A percentile compares a stretch with the other conserved stretches of the same genome.
Evolutionary conservation across 2,329 filamentous ascomycete genomes (phyloP).

Genomic region (Plenodomus biglobosus): DNA sequence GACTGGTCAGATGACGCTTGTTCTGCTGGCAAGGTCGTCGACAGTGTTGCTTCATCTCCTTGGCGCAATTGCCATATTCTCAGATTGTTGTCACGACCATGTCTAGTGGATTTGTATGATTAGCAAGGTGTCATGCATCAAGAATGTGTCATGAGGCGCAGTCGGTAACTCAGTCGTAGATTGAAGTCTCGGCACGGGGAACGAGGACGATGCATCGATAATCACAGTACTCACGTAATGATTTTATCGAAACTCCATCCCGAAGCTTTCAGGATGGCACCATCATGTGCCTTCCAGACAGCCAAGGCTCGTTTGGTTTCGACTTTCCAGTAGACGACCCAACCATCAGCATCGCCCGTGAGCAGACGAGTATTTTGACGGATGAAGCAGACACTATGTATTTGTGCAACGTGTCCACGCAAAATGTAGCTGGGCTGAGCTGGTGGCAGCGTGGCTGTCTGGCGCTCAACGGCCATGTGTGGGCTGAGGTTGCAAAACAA

Average conservation of each 20-base stretch:
- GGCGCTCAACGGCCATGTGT: slow-evolving; percentile 33
- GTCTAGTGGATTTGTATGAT: slow-evolving; percentile 54
- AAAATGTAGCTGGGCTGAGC: slow-evolving; percentile 70
- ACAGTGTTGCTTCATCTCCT: slow-evolving; percentile 65
- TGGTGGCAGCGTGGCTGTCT: slow-evolving; percentile 45
- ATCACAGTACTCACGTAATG: slow-evolving; percentile 69
- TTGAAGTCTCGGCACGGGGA: no score
- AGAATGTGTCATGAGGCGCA: slow-evolving; percentile 4
- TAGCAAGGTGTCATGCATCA: neutral
- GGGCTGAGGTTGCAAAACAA: slow-evolving; percentile 24
- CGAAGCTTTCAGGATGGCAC: slow-evolving; percentile 72
- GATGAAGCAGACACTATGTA: slow-evolving; percentile 76
- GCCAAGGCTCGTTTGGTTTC: slow-evolving; percentile 76
- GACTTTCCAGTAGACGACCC: slow-evolving; percentile 82
- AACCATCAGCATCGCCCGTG: slow-evolving; percentile 89
- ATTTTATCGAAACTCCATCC: slow-evolving; percentile 72
- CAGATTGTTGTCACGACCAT: slow-evolving; percentile 86
- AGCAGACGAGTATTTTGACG: slow-evolving; percentile 73
- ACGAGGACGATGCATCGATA: neutral
- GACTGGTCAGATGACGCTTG: slow-evolving; percentile 50
- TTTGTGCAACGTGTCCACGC: slow-evolving; percentile 78
- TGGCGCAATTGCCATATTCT: slow-evolving; percentile 75
- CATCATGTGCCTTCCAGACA: slow-evolving; percentile 84
- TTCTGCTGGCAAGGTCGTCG: slow-evolving; percentile 72
- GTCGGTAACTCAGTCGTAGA: neutral